phyloP scores from a whole-genome alignment of 2,329 filamentous ascomycete genomes.

The Fusarium veterinarium region DNA sequence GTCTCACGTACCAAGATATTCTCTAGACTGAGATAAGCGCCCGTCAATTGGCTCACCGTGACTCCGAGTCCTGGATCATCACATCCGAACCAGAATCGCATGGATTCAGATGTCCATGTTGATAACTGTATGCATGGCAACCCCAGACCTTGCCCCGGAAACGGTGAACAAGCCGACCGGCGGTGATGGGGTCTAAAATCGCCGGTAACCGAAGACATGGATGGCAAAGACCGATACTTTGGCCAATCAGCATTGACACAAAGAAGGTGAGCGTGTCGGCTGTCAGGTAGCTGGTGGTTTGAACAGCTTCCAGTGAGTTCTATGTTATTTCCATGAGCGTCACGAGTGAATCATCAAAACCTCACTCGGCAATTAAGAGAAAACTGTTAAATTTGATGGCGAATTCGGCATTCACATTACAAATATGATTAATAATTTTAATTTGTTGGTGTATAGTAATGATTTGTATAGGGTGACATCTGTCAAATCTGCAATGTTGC shows the following conservation, averaged over 20 bases:
- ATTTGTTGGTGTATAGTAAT: neutral
- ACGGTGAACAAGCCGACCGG: neutral
- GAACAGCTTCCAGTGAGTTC: neutral
- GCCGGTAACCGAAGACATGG: neutral
- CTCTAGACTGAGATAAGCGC: neutral
- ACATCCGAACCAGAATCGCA: neutral
- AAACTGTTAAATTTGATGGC: fast-evolving
- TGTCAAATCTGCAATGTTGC: neutral
- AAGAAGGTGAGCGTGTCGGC: neutral
- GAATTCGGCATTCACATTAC: neutral
- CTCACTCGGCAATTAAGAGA: fast-evolving
- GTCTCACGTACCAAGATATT: neutral
- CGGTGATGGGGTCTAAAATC: neutral
- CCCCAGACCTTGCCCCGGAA: neutral
- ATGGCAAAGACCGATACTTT: neutral
- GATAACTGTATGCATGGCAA: neutral
- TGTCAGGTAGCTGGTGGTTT: neutral
- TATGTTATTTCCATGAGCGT: neutral
- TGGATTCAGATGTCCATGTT: neutral
- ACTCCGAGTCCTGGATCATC: neutral
- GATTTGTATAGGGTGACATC: neutral
- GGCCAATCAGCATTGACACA: fast-evolving
- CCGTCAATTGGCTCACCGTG: neutral
- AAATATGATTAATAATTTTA: neutral
- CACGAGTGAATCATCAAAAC: neutral